Conservation (phyloP, 768 basidiomycete species). For the Rhizopogon vinicolor region DNA sequence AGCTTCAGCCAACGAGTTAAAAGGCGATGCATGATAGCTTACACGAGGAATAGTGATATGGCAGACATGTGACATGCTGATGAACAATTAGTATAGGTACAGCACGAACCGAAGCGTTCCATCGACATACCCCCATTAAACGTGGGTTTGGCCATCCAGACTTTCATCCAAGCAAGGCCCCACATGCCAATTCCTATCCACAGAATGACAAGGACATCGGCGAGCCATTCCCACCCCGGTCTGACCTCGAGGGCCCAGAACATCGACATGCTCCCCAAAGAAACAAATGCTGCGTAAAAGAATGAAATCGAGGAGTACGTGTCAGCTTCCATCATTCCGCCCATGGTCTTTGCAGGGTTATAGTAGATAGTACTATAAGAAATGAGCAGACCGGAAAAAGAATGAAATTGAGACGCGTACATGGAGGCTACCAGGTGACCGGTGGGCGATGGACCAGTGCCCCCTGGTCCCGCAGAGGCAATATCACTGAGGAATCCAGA, state of each 20-base stretch:
- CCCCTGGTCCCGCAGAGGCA: constrained; percentile 43
- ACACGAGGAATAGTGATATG: constrained; percentile 85
- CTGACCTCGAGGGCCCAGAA: constrained; percentile 76
- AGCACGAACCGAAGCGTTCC: not conserved
- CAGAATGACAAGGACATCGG: constrained; percentile 64
- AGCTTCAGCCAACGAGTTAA: constrained; percentile 1
- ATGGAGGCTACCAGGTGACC: constrained; percentile 93
- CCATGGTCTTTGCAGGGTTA: constrained; percentile 90
- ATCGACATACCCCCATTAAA: constrained; percentile 73
- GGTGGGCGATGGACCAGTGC: constrained; percentile 59
- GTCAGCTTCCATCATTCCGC: constrained; percentile 90
- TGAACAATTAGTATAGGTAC: not conserved
- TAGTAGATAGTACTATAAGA: constrained; percentile 70
- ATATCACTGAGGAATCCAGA: constrained; percentile 65
- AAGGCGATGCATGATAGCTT: constrained; percentile 10
- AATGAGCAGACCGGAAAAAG: not conserved
- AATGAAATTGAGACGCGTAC: constrained; percentile 40
- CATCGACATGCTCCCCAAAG: constrained; percentile 68
- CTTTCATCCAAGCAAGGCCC: constrained; percentile 83
- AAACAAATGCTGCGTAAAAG: constrained; percentile 67
- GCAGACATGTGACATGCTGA: constrained; percentile 81
- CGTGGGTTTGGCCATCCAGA: constrained; percentile 84
- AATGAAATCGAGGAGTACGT: constrained; percentile 71
- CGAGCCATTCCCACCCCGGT: constrained; percentile 69
- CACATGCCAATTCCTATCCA: constrained; percentile 88